Evolutionary conservation across 176 grass and related monocot species (phyloP).

Genomic region (Zizania latifolia): DNA sequence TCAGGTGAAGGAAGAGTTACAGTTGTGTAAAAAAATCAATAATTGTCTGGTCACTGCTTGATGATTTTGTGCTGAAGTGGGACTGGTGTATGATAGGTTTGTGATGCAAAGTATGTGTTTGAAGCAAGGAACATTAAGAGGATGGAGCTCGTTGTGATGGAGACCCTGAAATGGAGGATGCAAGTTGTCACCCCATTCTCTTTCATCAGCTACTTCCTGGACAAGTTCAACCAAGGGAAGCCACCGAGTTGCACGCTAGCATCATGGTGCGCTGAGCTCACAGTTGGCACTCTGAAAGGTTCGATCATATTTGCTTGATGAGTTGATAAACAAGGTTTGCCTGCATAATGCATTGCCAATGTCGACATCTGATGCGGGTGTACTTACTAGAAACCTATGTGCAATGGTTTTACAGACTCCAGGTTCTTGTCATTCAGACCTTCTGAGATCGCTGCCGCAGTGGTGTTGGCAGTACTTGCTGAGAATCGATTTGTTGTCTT

Average conservation of each 20-base stretch:
- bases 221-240: slow-evolving; percentile 43
- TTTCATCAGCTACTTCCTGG: slow-evolving; percentile 61
- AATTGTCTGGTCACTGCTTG: background rate
- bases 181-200: slow-evolving; percentile 71
- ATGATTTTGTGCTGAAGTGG: slow-evolving; percentile 7
- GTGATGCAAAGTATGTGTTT: slow-evolving; percentile 29
- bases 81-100: slow-evolving; percentile 42
- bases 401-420: slow-evolving; percentile 42
- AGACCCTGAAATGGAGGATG: slow-evolving; percentile 69
- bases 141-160: slow-evolving; percentile 71
- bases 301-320: background rate
- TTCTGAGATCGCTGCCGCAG: slow-evolving; percentile 78
- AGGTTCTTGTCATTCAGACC: slow-evolving; percentile 70
- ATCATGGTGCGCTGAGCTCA: slow-evolving; percentile 39
- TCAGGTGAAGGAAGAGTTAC: slow-evolving; percentile 48
- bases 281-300: slow-evolving; percentile 73
- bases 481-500: slow-evolving; percentile 31
- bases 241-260: slow-evolving; percentile 23
- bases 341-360: slow-evolving; percentile 19
- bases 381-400: slow-evolving; percentile 14
- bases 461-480: slow-evolving; percentile 36
- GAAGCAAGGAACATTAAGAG: slow-evolving; percentile 55
- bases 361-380: background rate
- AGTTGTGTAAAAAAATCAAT: background rate
- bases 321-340: background rate